Evolutionary conservation across 2,329 filamentous ascomycete genomes (phyloP).

Genomic region (Clarireedia sp.): DNA sequence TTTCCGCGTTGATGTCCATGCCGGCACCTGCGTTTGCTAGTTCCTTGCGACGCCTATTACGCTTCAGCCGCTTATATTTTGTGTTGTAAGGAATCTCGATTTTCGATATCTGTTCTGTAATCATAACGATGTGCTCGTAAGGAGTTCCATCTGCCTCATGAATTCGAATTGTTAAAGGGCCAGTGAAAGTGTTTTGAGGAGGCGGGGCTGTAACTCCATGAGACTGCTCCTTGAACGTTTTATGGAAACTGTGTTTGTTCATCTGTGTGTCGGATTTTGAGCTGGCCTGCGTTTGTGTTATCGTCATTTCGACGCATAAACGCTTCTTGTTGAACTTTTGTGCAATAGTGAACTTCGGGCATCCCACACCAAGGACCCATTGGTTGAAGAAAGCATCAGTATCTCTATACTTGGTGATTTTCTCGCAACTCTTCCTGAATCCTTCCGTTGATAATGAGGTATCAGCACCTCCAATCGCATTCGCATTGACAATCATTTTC

Average conservation of each 20-base stretch:
- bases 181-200: conserved; percentile 76
- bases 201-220: conserved; percentile 60
- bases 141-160: conserved; percentile 97
- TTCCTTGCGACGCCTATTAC: conserved; percentile 76
- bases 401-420: conserved; percentile 69
- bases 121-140: conserved; percentile 95
- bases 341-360: conserved; percentile 76
- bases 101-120: conserved; percentile 75
- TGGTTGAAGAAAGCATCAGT: conserved; percentile 89
- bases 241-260: conserved; percentile 68
- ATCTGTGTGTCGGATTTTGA: conserved; percentile 44
- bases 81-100: conserved; percentile 98
- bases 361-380: conserved; percentile 84
- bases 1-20: conserved; percentile 54
- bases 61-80: conserved; percentile 95
- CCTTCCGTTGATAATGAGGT: conserved; percentile 62
- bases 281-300: conserved; percentile 61
- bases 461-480: conserved; percentile 67
- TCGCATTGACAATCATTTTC: conserved; percentile 77
- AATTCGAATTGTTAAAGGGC: conserved; percentile 94
- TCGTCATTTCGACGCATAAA: conserved; percentile 83
- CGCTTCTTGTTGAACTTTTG: conserved; percentile 98
- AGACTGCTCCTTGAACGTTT: conserved; percentile 73
- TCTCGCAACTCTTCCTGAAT: conserved; percentile 80
- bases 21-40: conserved; percentile 57